These are phyloP conservation scores for Fusarium liriodendri DNA, from an alignment of 2,329 filamentous ascomycete genomes.

Conservation along the genomic window DNA sequence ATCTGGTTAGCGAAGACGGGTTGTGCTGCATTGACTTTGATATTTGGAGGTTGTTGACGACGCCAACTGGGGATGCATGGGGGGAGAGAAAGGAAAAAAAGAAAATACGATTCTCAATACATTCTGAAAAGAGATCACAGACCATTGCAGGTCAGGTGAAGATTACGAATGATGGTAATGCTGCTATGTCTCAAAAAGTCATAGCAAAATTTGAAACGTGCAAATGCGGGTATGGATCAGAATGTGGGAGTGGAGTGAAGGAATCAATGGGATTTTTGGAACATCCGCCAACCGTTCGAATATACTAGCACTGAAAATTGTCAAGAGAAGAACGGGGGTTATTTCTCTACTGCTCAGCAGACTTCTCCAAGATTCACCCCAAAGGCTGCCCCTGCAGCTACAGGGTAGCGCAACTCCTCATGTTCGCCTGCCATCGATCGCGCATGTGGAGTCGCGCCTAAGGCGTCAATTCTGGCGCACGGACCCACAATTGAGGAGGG, in stretches of 20 bases:
- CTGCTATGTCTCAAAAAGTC: not conserved
- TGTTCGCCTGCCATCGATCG: not conserved
- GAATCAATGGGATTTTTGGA: too few species aligned
- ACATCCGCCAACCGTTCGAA: too few species aligned
- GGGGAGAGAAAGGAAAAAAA: not conserved
- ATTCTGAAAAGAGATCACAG: not conserved
- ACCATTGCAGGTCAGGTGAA: too few species aligned
- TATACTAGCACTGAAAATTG: rapidly evolving
- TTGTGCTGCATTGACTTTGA: not conserved
- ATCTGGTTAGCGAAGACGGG: not conserved
- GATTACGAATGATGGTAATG: too few species aligned
- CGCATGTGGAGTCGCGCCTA: not conserved
- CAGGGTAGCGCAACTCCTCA: not conserved
- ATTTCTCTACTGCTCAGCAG: not conserved
- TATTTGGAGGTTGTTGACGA: not conserved
- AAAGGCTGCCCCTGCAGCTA: not conserved
- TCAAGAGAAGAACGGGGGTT: not conserved
- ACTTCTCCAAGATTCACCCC: not conserved
- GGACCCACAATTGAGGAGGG: not conserved
- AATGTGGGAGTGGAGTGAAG: not conserved
- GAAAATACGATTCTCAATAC: not conserved
- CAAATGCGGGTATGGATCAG: not conserved
- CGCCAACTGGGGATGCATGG: too few species aligned
- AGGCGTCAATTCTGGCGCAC: not conserved
- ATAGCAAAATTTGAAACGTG: not conserved